Percentiles rank a stretch among this genome's conserved stretches.
These are phyloP conservation scores for Gilbertella persicaria DNA, from an alignment of 371 early-diverging fungal genomes.

Conservation along the genomic window DNA sequence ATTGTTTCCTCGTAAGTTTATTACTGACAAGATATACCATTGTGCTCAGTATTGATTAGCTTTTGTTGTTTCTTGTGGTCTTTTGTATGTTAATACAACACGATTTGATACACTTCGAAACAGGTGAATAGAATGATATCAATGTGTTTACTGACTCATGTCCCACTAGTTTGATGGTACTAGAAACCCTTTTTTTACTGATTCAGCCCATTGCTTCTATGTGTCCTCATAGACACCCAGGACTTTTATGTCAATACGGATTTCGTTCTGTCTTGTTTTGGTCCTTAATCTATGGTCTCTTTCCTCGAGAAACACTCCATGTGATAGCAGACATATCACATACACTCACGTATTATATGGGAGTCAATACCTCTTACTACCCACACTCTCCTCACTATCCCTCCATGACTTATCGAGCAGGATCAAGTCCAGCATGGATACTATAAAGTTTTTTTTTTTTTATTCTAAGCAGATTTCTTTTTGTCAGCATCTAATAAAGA, in stretches of 20 bases:
- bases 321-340: constrained; percentile 6
- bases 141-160: neutral
- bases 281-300: constrained; percentile 21
- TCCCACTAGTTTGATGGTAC: constrained; percentile 14
- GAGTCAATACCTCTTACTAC: neutral
- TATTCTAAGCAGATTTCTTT: too few species aligned
- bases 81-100: constrained; percentile 28
- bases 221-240: neutral
- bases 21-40: too few species aligned
- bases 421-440: neutral
- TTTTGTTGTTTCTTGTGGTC: constrained; percentile 14
- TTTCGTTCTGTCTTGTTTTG: constrained; percentile 25
- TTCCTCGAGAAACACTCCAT: constrained; percentile 22
- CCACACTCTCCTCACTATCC: neutral
- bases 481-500: neutral
- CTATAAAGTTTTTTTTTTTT: neutral
- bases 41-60: too few species aligned
- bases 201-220: constrained; percentile 14
- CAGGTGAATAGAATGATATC: constrained; percentile 12
- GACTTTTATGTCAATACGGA: constrained; percentile 5
- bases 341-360: neutral
- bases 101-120: constrained; percentile 21
- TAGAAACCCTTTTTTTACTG: constrained; percentile 15
- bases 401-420: too few species aligned
- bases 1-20: neutral